Evolutionary conservation across 257 asterid species (phyloP).

Genomic region (Solanum piurae): DNA sequence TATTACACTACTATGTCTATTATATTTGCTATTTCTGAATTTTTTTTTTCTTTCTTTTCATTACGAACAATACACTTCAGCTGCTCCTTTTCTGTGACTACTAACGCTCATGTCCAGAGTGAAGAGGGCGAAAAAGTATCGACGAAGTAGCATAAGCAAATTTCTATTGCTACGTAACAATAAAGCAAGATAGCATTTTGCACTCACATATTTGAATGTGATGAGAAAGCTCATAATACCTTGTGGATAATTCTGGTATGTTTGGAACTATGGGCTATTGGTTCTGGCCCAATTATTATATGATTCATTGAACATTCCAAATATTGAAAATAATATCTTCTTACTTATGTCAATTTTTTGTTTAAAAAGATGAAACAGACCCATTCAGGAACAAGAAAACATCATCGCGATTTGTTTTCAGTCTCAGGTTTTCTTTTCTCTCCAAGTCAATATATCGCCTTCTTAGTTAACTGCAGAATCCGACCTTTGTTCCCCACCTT

Average conservation of each 20-base stretch:
- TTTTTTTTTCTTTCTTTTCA: background rate
- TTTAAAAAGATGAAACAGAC: background rate
- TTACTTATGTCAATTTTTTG: background rate
- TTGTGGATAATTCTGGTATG: background rate
- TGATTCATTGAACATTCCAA: background rate
- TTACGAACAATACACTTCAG: background rate
- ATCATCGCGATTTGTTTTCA: background rate
- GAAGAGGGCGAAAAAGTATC: background rate
- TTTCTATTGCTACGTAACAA: background rate
- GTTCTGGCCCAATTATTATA: background rate
- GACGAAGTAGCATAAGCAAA: background rate
- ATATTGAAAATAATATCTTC: background rate
- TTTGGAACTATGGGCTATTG: background rate
- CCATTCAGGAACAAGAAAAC: background rate
- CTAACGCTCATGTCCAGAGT: background rate
- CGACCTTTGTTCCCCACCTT: background rate
- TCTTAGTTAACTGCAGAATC: background rate
- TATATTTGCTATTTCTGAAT: too few species aligned
- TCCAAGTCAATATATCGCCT: background rate
- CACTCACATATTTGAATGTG: background rate
- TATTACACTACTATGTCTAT: background rate
- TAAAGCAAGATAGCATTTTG: background rate
- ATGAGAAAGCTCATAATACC: background rate
- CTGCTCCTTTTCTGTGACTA: accelerated
- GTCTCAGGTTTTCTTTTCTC: background rate